Evolutionary conservation across 2,329 filamentous ascomycete genomes (phyloP).

Genomic region (Penicillium fuscoglaucum): DNA sequence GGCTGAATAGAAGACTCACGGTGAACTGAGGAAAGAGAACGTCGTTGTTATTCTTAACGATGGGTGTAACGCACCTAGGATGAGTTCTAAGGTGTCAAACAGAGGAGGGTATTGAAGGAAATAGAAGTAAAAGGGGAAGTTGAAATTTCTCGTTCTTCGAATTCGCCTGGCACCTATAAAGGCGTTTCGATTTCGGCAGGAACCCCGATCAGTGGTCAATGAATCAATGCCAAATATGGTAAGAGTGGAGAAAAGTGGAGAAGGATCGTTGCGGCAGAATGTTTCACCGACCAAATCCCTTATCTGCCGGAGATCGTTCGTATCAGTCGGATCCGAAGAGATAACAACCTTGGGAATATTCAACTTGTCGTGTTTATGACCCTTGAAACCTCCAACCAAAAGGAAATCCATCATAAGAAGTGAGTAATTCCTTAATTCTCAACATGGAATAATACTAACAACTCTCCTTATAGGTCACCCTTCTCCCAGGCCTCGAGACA

Average conservation of each 20-base stretch:
- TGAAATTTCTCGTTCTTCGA: neutral
- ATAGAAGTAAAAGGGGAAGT: neutral
- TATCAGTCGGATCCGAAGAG: conserved; percentile 5
- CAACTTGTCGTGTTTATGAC: neutral
- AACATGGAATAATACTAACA: too few species aligned
- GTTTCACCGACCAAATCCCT: neutral
- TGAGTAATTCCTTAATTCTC: neutral
- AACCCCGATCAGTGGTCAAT: neutral
- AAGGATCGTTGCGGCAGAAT: neutral
- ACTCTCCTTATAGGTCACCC: neutral
- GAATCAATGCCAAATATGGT: neutral
- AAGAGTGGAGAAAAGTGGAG: neutral
- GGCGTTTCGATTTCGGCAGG: neutral
- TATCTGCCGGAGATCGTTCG: conserved; percentile 1
- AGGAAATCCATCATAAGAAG: neutral
- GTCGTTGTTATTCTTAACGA: neutral
- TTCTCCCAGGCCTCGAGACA: neutral
- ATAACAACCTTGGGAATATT: neutral
- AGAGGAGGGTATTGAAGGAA: neutral
- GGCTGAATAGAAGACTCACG: neutral
- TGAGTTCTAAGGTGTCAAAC: neutral
- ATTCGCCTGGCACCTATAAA: neutral
- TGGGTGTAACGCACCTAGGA: neutral
- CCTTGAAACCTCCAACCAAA: neutral
- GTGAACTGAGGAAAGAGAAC: neutral